These are phyloP conservation scores for Trifolium subterraneum DNA, from an alignment of 306 rosid species.

Conservation along the genomic window DNA sequence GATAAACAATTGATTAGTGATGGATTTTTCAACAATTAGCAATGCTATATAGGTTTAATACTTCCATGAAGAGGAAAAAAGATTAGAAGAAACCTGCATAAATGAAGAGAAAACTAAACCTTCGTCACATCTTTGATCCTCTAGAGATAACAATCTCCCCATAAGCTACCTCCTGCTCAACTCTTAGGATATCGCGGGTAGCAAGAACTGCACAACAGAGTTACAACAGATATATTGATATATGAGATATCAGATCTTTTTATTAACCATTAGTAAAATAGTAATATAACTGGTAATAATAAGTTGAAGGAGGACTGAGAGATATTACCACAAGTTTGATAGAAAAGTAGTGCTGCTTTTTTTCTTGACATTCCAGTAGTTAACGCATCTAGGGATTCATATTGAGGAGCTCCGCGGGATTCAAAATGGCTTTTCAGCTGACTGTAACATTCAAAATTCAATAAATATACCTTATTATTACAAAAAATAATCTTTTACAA, in stretches of 20 bases:
- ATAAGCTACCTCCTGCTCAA: conserved; percentile 60
- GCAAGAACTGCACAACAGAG: conserved; percentile 60
- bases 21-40: neutral
- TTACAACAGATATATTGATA: neutral
- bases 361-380: conserved; percentile 69
- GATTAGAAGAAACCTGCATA: conserved; percentile 18
- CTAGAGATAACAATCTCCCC: conserved; percentile 70
- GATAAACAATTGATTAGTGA: neutral
- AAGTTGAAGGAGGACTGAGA: neutral
- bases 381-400: conserved; percentile 68
- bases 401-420: conserved; percentile 68
- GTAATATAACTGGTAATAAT: neutral
- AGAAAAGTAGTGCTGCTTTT: conserved; percentile 77
- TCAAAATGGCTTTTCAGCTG: conserved; percentile 79
- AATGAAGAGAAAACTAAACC: conserved; percentile 39
- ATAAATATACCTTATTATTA: conserved; percentile 21
- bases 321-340: conserved; percentile 75
- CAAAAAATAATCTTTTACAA: conserved; percentile 20
- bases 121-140: conserved; percentile 65
- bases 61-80: conserved; percentile 10
- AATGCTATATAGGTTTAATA: neutral
- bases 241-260: neutral
- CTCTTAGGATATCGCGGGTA: conserved; percentile 59
- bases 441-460: conserved; percentile 48
- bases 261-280: conserved; percentile 9